Conservation (phyloP, 2,329 filamentous ascomycete genomes). For the Domatiomyces catenatus region DNA sequence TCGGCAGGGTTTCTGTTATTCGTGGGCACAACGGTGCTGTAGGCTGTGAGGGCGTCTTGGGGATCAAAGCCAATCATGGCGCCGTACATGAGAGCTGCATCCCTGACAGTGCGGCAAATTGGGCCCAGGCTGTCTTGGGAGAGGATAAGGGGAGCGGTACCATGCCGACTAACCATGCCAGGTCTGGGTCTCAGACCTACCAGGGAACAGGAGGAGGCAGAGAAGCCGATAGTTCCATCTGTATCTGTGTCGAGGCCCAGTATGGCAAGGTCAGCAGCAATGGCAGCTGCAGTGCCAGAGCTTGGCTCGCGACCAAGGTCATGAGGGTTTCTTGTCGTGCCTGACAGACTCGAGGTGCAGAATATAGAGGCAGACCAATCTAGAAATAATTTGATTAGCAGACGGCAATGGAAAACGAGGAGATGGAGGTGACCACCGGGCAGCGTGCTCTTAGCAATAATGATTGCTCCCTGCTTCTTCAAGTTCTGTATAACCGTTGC, state of each 20-base stretch:
- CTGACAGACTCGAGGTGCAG: slow-evolving; percentile 45
- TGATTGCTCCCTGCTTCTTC: slow-evolving; percentile 34
- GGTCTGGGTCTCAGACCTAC: slow-evolving; percentile 36
- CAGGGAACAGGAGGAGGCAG: slow-evolving; percentile 27
- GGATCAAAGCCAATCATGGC: slow-evolving; percentile 7
- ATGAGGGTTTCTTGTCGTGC: slow-evolving; percentile 51
- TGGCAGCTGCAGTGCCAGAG: slow-evolving; percentile 46
- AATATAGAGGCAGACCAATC: slow-evolving; percentile 42
- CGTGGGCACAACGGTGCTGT: slow-evolving; percentile 1
- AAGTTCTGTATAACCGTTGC: slow-evolving; percentile 37
- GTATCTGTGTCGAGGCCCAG: slow-evolving; percentile 42
- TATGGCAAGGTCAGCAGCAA: slow-evolving; percentile 43
- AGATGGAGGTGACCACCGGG: slow-evolving; percentile 16
- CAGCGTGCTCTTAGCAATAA: slow-evolving; percentile 39
- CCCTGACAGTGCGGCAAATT: slow-evolving; percentile 8
- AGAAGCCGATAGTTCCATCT: slow-evolving; percentile 34
- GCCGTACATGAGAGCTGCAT: slow-evolving; percentile 6
- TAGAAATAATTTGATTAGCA: not conserved
- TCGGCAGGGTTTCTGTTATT: slow-evolving; percentile 2
- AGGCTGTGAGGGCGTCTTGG: slow-evolving; percentile 5
- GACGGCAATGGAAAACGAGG: not conserved
- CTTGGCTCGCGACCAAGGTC: slow-evolving; percentile 47
- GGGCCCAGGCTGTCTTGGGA: slow-evolving; percentile 8
- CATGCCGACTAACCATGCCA: slow-evolving; percentile 30
- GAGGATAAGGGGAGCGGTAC: slow-evolving; percentile 22